Percentiles rank a stretch among this genome's conserved stretches.
phyloP scores from a whole-genome alignment of 495 filamentous ascomycete species.

The Talaromyces ruber region DNA sequence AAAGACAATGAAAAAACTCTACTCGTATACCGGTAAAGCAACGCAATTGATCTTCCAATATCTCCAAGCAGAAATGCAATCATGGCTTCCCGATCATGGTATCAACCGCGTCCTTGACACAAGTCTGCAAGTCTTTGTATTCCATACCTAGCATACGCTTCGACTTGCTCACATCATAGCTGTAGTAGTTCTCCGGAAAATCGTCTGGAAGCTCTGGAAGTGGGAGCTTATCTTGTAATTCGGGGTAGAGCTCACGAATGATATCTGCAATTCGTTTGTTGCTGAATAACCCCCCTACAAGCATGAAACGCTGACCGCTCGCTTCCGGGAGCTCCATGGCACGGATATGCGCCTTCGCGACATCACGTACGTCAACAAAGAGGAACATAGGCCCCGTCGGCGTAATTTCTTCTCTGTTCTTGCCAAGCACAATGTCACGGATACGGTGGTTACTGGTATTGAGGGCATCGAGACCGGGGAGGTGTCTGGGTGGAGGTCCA shows the following conservation, averaged over 20 bases:
- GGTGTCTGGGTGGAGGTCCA: slow-evolving; percentile 45
- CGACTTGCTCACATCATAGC: slow-evolving; percentile 32
- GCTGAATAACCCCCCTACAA: slow-evolving; percentile 42
- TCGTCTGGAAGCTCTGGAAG: slow-evolving; percentile 31
- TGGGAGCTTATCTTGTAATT: slow-evolving; percentile 43
- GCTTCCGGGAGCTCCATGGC: slow-evolving; percentile 50
- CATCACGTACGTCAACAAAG: slow-evolving; percentile 50
- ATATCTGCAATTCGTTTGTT: slow-evolving; percentile 48
- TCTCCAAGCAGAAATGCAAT: no score
- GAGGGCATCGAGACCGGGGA: slow-evolving; percentile 39
- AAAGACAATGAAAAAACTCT: no score
- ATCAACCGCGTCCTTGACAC: slow-evolving; percentile 37
- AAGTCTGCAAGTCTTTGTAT: slow-evolving; percentile 35
- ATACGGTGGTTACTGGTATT: slow-evolving; percentile 50
- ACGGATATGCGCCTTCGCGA: slow-evolving; percentile 50
- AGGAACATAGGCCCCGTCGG: slow-evolving; percentile 37
- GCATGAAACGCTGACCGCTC: slow-evolving; percentile 52
- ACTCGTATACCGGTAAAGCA: no score
- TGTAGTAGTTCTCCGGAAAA: slow-evolving; percentile 18
- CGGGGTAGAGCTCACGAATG: slow-evolving; percentile 48
- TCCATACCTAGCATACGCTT: slow-evolving; percentile 39
- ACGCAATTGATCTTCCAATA: no score
- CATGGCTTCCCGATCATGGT: neutral
- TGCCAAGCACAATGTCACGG: slow-evolving; percentile 37
- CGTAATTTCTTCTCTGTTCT: slow-evolving; percentile 46